Evolutionary conservation across 352 stramenopile species (phyloP), one percentile per base, ranked within the genome.

Genomic region (Pythium pyrilobum): DNA sequence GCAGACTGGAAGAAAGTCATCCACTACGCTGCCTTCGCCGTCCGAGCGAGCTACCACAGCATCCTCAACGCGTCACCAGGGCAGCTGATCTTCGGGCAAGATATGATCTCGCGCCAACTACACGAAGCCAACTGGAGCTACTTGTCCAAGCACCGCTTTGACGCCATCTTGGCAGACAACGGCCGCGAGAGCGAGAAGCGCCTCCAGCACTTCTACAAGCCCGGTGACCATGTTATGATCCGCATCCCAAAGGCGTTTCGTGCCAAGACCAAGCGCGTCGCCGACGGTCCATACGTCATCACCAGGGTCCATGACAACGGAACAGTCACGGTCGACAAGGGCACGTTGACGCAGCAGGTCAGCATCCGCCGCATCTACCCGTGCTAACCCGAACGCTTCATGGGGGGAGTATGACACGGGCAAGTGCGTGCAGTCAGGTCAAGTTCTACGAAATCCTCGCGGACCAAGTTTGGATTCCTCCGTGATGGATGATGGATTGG

Each of bases 321-420:
- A 8, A 54, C 46, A 20, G 23, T 43, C 28, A 54, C 46, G 16
- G 27, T 54, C 13, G 46, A 43, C 46, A 54, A 54, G 24, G 46
- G 46, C 16, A 11, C 46, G 4, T 12, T 16, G 4, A 38, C 21
- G 23, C 21, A 38, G 10, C 44, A 39, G 12, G 37, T 54, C 10
- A 42, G 46, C 31, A 54, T 54, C 21, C 46, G 28, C 24, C 27
- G 46, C 5, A n/a, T 54, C 24, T 43, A 43, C 31, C 46, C 46
- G 15, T 54, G 27, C 24, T 43, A 43, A 45, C 4, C 12, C 11
- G 10, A 5, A n/a, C 23, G 15, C 5, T 21, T 36, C 46, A 54
- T 43, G 46, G 46, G 46, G 46, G 31, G 46, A 54, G 46, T 33
- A 43, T 54, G 46, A 43, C 28, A 54, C 25, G 39, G 42, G n/a